Evolutionary conservation across 2,329 filamentous ascomycete species (phyloP).

Genomic region (Cordyceps tenuipes): DNA sequence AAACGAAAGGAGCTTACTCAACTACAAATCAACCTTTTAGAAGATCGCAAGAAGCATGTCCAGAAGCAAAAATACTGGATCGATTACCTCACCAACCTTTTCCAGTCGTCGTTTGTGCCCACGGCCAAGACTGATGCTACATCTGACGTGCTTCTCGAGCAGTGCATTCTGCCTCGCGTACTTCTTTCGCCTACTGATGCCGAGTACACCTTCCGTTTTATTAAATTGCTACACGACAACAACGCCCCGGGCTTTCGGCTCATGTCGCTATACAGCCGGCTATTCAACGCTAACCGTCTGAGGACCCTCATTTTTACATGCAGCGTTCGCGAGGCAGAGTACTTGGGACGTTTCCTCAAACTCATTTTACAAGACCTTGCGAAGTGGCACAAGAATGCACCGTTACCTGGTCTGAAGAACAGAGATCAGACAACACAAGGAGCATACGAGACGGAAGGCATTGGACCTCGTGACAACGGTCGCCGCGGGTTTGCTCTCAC

Average conservation of each 20-base stretch:
- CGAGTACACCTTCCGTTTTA: slow-evolving; percentile 77
- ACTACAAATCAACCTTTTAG: slow-evolving; percentile 59
- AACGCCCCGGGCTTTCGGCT: slow-evolving; percentile 82
- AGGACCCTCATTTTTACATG: slow-evolving; percentile 79
- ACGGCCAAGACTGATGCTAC: slow-evolving; percentile 56
- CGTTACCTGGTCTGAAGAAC: slow-evolving; percentile 34
- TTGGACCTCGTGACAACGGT: slow-evolving; percentile 37
- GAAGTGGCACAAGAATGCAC: slow-evolving; percentile 73
- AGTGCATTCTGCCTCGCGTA: slow-evolving; percentile 84
- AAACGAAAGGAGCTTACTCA: slow-evolving; percentile 63
- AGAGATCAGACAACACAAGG: slow-evolving; percentile 54
- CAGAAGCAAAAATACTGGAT: slow-evolving; percentile 59
- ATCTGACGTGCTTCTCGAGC: slow-evolving; percentile 72
- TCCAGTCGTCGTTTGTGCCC: slow-evolving; percentile 68
- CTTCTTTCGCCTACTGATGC: slow-evolving; percentile 79
- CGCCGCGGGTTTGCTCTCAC: slow-evolving; percentile 72
- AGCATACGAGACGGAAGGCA: slow-evolving; percentile 73
- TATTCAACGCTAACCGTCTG: slow-evolving; percentile 77
- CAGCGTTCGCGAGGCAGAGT: slow-evolving; percentile 83
- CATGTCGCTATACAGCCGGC: slow-evolving; percentile 70
- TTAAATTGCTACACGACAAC: slow-evolving; percentile 79
- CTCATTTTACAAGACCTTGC: slow-evolving; percentile 72
- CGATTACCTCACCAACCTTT: slow-evolving; percentile 64
- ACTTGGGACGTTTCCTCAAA: slow-evolving; percentile 84
- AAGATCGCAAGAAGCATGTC: slow-evolving; percentile 64